A percentile compares a stretch with the other conserved stretches of the same genome.
phyloP scores from a whole-genome alignment of 2,329 filamentous ascomycete species.

The Chrysoporthe cubensis region DNA sequence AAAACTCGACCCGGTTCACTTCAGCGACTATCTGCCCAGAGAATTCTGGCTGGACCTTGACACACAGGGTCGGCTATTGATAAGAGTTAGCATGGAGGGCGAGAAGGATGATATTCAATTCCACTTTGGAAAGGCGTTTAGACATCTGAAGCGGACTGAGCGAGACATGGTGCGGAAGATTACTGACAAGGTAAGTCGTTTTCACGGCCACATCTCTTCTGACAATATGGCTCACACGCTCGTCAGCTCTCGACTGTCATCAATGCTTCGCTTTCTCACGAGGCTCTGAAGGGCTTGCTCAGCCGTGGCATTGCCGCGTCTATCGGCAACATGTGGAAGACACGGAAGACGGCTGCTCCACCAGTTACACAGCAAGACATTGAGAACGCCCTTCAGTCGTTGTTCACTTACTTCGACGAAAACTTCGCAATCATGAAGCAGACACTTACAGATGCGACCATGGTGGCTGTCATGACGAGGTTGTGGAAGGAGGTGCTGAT shows the following conservation, averaged over 20 bases:
- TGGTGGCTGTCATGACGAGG: slow-evolving; percentile 97
- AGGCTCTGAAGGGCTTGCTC: slow-evolving; percentile 76
- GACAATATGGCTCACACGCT: slow-evolving; percentile 5
- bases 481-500: slow-evolving; percentile 97
- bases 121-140: slow-evolving; percentile 96
- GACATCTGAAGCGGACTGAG: slow-evolving; percentile 92
- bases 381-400: slow-evolving; percentile 77
- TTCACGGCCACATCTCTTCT: background rate
- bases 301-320: slow-evolving; percentile 71
- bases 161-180: slow-evolving; percentile 98
- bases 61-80: slow-evolving; percentile 85
- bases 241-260: slow-evolving; percentile 86
- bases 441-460: slow-evolving; percentile 91
- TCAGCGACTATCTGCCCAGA: slow-evolving; percentile 90
- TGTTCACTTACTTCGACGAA: slow-evolving; percentile 95
- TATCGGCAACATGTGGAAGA: slow-evolving; percentile 72
- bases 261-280: slow-evolving; percentile 81
- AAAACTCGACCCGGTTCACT: slow-evolving; percentile 97
- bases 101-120: slow-evolving; percentile 98
- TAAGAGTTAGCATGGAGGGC: slow-evolving; percentile 97
- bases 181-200: slow-evolving; percentile 82
- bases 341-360: slow-evolving; percentile 57
- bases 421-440: slow-evolving; percentile 99
- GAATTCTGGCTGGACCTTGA: slow-evolving; percentile 99
- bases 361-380: slow-evolving; percentile 73